Conservation (phyloP, 352 stramenopile species). For the Phytophthora pini region DNA sequence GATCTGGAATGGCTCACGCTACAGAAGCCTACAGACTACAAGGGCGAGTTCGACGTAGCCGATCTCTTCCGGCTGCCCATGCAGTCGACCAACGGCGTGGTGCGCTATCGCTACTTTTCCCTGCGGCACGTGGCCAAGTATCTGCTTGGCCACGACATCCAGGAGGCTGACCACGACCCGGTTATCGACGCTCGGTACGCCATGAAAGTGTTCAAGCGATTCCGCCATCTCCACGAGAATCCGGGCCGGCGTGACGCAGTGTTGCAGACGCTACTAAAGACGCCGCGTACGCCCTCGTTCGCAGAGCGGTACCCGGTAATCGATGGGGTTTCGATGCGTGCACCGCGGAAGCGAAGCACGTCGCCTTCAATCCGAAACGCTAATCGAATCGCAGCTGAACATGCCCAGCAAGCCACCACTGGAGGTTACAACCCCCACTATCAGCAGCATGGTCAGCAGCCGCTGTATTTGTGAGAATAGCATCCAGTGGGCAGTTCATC, state of each 20-base stretch:
- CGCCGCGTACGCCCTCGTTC: constrained; percentile 85
- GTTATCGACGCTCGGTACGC: constrained; percentile 88
- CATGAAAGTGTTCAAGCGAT: constrained; percentile 92
- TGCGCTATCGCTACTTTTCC: constrained; percentile 88
- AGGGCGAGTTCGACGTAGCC: constrained; percentile 83
- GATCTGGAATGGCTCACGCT: constrained; percentile 92
- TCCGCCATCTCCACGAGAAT: constrained; percentile 81
- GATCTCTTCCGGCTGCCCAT: constrained; percentile 86
- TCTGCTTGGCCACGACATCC: constrained; percentile 80
- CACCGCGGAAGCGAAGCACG: constrained; percentile 62
- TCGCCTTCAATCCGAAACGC: constrained; percentile 47
- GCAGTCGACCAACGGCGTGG: constrained; percentile 72
- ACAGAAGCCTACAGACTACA: constrained; percentile 86
- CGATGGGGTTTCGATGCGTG: constrained; percentile 83
- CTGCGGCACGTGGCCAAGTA: constrained; percentile 87
- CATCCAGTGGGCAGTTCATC: constrained; percentile 19
- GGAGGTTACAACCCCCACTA: constrained; percentile 23
- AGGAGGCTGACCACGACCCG: constrained; percentile 85
- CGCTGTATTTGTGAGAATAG: constrained; percentile 41
- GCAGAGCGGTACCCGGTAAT: constrained; percentile 83
- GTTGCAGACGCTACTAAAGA: constrained; percentile 83
- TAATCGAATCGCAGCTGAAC: constrained; percentile 35
- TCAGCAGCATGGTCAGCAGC: constrained; percentile 33
- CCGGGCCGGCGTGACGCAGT: constrained; percentile 79
- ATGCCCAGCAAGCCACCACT: constrained; percentile 29